Evolutionary conservation across 176 grass and related monocot genomes (phyloP).

Genomic region (Eremochloa ophiuroides): DNA sequence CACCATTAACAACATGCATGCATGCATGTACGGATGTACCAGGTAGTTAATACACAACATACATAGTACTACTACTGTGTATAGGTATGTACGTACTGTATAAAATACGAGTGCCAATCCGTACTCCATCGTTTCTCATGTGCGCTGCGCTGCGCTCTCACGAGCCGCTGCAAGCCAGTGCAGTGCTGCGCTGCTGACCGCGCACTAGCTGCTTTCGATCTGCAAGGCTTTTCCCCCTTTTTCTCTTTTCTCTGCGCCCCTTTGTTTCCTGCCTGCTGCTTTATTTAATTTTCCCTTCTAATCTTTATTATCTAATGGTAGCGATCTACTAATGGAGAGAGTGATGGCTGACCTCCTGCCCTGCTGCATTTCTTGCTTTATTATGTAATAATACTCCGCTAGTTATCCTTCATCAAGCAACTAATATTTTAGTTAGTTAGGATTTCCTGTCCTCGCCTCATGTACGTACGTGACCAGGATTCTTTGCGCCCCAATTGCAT

Average conservation of each 20-base stretch:
- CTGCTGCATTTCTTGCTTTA: neutral
- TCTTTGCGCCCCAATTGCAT: neutral
- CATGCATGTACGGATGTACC: too few relatives aligned
- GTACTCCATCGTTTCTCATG: neutral
- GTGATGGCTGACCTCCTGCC: constrained; percentile 42
- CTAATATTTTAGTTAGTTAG: neutral
- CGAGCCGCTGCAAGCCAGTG: neutral
- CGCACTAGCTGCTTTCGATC: neutral
- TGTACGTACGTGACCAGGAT: neutral
- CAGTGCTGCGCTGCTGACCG: neutral
- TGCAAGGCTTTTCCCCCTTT: constrained; percentile 5
- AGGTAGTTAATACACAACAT: too few relatives aligned
- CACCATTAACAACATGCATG: too few relatives aligned
- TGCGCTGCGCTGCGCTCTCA: neutral
- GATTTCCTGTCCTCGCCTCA: neutral
- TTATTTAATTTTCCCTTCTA: constrained; percentile 1
- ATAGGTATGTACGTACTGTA: too few relatives aligned
- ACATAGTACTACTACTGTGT: too few relatives aligned
- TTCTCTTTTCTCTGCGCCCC: neutral
- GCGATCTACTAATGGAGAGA: neutral
- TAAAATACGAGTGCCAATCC: neutral
- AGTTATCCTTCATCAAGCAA: too few relatives aligned
- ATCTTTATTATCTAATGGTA: neutral
- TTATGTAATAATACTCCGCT: neutral
- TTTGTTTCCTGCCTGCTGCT: constrained; percentile 14